Evolutionary conservation across 2,329 filamentous ascomycete species (phyloP), one percentile per base, ranked within the genome.

Genomic region (Mariannaea sp.): DNA sequence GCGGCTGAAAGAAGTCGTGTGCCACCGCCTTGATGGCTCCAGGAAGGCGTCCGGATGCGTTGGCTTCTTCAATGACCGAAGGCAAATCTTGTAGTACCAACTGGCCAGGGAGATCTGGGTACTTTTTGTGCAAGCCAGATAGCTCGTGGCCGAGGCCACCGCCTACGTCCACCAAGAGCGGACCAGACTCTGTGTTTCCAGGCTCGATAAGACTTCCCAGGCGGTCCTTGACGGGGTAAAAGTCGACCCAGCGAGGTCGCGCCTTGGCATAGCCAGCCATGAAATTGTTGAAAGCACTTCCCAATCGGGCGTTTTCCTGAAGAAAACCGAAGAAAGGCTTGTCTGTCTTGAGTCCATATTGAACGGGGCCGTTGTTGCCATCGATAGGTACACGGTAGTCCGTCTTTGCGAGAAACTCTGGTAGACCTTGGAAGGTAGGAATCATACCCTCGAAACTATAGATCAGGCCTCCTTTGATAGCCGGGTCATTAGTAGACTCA

Each of bases 261-360:
- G 61, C 68, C 27, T 59, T 49, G 5, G 68, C 69, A 40, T 68
- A 66, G 1, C 69, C 69, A 12, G 66, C 64, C 71, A 75, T 74
- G 49, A 70, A 68, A 2, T 65, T 68, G 7, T 65, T 69, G 46
- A 74, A 74, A 13, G 64, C 64, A 29, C 63, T 65, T 7, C 67
- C 66, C 10, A 61, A 65, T 0, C 59, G 54, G 1, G 67, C 59
- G n/a, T 65, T 69, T 14, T 64, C 60, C 36, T 66, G 63, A 9
- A 70, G 55, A 3, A 70, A 66, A 3, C 56, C 68, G 27, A 74
- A 73, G 61, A 73, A 70, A 20, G 56, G 47, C 19, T 67, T 68
- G 12, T 65, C 56, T n/a, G 62, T 59, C 26, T 55, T 49, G 6
- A 60, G 9, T 1, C 56, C 53, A 30, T 59, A 51, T 32, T 60